These are phyloP conservation scores for Dictyophora rubrovolvata DNA, from an alignment of 768 basidiomycete species.

Conservation along the genomic window DNA sequence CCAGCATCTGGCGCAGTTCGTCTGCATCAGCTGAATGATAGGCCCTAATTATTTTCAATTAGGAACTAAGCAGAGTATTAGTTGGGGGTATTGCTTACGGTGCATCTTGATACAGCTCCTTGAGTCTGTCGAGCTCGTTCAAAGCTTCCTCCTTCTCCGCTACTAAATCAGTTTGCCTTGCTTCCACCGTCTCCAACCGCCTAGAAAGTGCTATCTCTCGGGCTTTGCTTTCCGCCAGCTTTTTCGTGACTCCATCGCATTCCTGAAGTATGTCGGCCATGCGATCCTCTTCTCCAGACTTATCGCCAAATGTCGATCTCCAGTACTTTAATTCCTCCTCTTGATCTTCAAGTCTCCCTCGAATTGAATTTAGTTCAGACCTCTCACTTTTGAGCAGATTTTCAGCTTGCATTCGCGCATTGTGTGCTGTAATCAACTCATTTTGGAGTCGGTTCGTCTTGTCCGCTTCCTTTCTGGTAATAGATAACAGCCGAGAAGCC, in stretches of 20 bases:
- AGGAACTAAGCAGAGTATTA: neutral
- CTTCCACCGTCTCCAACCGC: constrained; percentile 53
- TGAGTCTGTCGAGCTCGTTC: constrained; percentile 32
- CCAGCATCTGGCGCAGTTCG: neutral
- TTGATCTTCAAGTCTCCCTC: constrained; percentile 38
- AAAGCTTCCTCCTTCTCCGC: constrained; percentile 44
- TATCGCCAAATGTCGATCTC: constrained; percentile 18
- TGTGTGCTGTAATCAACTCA: constrained; percentile 40
- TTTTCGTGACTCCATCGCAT: constrained; percentile 13
- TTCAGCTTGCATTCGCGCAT: constrained; percentile 38
- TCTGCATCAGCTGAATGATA: constrained; percentile 1
- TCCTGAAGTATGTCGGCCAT: neutral
- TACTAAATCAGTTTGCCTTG: constrained; percentile 34
- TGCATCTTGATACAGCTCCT: constrained; percentile 20
- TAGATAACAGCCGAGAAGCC: constrained; percentile 35
- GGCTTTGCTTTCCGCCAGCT: constrained; percentile 27
- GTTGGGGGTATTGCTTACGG: constrained; percentile 16
- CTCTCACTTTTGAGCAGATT: constrained; percentile 47
- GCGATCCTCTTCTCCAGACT: neutral
- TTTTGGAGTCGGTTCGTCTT: constrained; percentile 18
- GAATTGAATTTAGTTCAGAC: constrained; percentile 35
- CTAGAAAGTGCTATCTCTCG: constrained; percentile 53
- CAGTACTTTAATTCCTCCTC: constrained; percentile 48
- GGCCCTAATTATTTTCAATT: neutral
- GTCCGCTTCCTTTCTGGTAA: constrained; percentile 15